Conservation (phyloP, 257 asterid species). For the Solanum megistacrolobum region DNA sequence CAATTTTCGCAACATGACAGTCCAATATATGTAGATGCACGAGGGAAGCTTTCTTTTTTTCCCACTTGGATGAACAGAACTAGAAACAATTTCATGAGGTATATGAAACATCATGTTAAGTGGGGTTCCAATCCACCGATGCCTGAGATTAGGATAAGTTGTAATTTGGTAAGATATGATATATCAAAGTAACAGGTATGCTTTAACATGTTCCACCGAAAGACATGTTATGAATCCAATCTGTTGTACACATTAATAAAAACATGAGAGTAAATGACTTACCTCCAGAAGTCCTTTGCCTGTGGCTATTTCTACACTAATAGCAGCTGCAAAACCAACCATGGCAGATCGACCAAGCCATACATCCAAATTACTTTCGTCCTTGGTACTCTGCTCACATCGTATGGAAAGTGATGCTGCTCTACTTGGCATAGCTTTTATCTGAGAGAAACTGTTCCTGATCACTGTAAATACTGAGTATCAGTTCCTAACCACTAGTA, state of each 20-base stretch:
- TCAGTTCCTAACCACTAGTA: neutral
- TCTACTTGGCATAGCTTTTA: constrained; percentile 4
- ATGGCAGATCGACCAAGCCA: constrained; percentile 90
- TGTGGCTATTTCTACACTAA: constrained; percentile 62
- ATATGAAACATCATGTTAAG: neutral
- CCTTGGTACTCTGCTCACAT: constrained; percentile 72
- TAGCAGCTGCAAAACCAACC: constrained; percentile 71
- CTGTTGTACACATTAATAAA: neutral
- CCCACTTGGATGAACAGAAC: neutral
- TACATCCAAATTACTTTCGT: constrained; percentile 48
- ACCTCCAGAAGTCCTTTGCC: constrained; percentile 81
- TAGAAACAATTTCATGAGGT: neutral
- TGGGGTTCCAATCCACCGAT: neutral
- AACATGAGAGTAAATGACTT: neutral
- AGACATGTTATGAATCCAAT: neutral
- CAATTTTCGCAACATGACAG: neutral
- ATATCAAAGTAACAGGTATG: neutral
- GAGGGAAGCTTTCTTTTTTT: neutral
- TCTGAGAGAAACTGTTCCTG: constrained; percentile 13
- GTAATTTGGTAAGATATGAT: neutral
- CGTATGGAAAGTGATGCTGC: constrained; percentile 33
- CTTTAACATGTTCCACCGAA: neutral
- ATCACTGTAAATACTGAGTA: constrained; percentile 25
- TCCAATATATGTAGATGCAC: neutral
- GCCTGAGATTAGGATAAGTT: neutral